Conservation (phyloP, 768 basidiomycete species). For the Omphalotus guepiniiformis region DNA sequence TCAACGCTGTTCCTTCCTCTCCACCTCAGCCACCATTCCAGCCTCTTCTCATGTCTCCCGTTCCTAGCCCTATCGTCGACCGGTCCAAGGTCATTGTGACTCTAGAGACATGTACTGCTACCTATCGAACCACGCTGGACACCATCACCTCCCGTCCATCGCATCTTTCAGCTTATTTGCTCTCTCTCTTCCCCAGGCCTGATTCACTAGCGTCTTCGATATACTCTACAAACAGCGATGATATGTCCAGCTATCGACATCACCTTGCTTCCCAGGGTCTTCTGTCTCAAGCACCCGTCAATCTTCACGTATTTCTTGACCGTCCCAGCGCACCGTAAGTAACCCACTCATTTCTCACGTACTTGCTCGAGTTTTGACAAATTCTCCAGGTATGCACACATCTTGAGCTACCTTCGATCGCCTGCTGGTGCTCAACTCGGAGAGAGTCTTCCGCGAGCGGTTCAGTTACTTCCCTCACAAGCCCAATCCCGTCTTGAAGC, state of each 20-base stretch:
- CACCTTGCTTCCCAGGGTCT: conserved; percentile 62
- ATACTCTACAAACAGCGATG: conserved; percentile 49
- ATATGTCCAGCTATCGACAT: conserved; percentile 53
- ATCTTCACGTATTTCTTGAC: conserved; percentile 74
- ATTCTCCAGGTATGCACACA: conserved; percentile 56
- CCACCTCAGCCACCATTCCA: conserved; percentile 54
- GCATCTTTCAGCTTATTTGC: conserved; percentile 55
- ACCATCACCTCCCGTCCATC: conserved; percentile 71
- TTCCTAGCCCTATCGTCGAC: conserved; percentile 46
- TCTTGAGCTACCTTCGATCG: conserved; percentile 69
- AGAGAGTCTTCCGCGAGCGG: conserved; percentile 55
- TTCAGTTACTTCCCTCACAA: conserved; percentile 39
- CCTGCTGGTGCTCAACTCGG: conserved; percentile 41
- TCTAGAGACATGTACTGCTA: conserved; percentile 68
- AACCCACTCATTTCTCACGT: not conserved
- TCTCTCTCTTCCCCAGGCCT: conserved; percentile 35
- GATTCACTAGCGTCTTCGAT: conserved; percentile 51
- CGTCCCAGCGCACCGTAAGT: conserved; percentile 77
- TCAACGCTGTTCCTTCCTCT: conserved; percentile 37
- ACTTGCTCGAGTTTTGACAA: conserved; percentile 3
- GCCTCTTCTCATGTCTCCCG: conserved; percentile 59
- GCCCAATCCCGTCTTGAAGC: conserved; percentile 52
- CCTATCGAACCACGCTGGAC: conserved; percentile 59
- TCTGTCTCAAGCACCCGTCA: conserved; percentile 38
- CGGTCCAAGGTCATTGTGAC: conserved; percentile 62